Evolutionary conservation across 805 yeast species (phyloP).

Genomic region (Cyberlindnera misumaiensis): DNA sequence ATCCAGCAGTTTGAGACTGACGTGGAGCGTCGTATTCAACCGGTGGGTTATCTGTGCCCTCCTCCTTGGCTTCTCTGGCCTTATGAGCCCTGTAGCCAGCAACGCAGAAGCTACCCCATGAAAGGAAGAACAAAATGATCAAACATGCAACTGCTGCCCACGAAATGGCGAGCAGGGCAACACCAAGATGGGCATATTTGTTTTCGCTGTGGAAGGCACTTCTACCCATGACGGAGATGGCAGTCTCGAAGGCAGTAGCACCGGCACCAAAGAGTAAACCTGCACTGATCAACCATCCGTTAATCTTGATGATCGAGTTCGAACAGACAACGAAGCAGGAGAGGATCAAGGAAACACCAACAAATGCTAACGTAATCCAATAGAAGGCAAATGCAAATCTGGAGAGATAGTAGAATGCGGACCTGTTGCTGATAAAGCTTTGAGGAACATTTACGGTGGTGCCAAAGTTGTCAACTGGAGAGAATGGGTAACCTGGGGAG

Average conservation of each 20-base stretch:
- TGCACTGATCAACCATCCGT: conserved; percentile 42
- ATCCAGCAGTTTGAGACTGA: conserved; percentile 4
- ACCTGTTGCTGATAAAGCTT: conserved; percentile 47
- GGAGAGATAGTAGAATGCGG: conserved; percentile 54
- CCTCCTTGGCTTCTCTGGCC: conserved; percentile 25
- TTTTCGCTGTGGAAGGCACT: conserved; percentile 52
- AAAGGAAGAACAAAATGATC: conserved; percentile 42
- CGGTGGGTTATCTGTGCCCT: conserved; percentile 13
- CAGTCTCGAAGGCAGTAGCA: conserved; percentile 68
- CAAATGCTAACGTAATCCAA: conserved; percentile 52
- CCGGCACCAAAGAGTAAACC: conserved; percentile 51
- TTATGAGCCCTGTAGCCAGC: conserved; percentile 46
- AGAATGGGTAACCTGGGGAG: conserved; percentile 67
- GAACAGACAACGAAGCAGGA: conserved; percentile 53
- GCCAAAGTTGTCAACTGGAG: conserved; percentile 68
- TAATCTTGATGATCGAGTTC: conserved; percentile 44
- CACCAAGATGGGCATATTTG: conserved; percentile 44
- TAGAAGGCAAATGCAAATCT: conserved; percentile 61
- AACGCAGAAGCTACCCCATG: conserved; percentile 44
- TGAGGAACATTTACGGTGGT: conserved; percentile 46
- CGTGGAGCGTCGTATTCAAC: background rate
- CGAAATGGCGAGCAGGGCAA: conserved; percentile 49
- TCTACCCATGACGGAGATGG: conserved; percentile 69
- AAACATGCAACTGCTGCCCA: conserved; percentile 65
- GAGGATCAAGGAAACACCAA: conserved; percentile 54